Conservation (phyloP, 2,329 filamentous ascomycete species). For the Aspergillus ochraceus region DNA sequence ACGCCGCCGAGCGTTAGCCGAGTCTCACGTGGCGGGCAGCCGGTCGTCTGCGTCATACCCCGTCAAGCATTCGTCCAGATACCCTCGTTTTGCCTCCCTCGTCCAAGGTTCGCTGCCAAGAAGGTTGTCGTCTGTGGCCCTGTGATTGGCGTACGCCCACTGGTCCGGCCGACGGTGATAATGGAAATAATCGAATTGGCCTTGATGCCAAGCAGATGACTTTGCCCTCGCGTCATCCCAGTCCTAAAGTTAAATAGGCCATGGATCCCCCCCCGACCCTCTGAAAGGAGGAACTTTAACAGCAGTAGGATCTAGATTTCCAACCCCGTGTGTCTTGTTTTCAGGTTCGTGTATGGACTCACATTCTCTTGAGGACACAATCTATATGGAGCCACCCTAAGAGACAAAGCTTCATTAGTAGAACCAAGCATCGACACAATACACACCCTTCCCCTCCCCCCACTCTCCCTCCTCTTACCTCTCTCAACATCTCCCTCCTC, state of each 20-base stretch:
- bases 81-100: background rate
- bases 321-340: conserved; percentile 8
- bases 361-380: conserved; percentile 30
- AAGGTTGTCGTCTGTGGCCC: background rate
- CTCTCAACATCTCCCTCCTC: background rate
- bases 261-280: background rate
- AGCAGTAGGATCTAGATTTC: conserved; percentile 13
- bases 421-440: background rate
- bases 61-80: background rate
- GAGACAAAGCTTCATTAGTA: conserved; percentile 11
- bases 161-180: background rate
- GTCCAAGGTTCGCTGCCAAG: conserved; percentile 10
- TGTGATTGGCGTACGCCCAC: background rate
- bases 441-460: background rate
- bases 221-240: conserved; percentile 11
- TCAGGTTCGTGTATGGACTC: conserved; percentile 31
- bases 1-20: conserved; percentile 2
- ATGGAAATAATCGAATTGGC: background rate
- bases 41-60: conserved; percentile 19
- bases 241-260: conserved; percentile 15
- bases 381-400: conserved; percentile 36
- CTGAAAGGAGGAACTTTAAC: background rate
- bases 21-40: conserved; percentile 10
- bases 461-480: conserved; percentile 1
- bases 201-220: background rate